A percentile compares a stretch with the other conserved stretches of the same genome.
phyloP scores from a whole-genome alignment of 192 early-diverging fungal genomes.

The Borealophlyctis nickersoniae region DNA sequence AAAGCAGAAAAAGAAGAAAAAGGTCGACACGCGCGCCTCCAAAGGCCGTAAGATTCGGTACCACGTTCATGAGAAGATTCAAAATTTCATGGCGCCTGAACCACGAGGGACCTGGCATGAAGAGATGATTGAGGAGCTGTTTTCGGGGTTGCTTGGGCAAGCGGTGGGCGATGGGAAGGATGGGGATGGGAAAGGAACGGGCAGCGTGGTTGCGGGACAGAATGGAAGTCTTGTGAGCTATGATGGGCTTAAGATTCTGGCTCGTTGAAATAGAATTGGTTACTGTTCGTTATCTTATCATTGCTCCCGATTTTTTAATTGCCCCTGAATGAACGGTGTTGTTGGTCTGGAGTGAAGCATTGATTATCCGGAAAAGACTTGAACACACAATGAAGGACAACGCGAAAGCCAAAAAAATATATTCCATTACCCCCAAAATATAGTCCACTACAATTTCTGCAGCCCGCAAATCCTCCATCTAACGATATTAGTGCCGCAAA shows the following conservation, averaged over 20 bases:
- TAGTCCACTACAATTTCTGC: too few species aligned
- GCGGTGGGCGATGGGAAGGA: too few species aligned
- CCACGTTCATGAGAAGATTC: slow-evolving; percentile 93
- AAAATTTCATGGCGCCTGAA: slow-evolving; percentile 94
- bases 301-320: too few species aligned
- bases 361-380: too few species aligned
- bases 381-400: too few species aligned
- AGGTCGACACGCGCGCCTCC: slow-evolving; percentile 80
- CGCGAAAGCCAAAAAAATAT: too few species aligned
- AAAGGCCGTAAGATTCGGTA: slow-evolving; percentile 92
- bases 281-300: too few species aligned
- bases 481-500: too few species aligned
- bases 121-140: slow-evolving; percentile 88
- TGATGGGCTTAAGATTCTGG: slow-evolving; percentile 11
- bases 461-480: too few species aligned
- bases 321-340: too few species aligned
- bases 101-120: slow-evolving; percentile 91
- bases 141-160: slow-evolving; percentile 73
- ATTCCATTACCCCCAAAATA: too few species aligned
- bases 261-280: slow-evolving; percentile 6
- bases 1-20: slow-evolving; percentile 69
- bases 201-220: neutral
- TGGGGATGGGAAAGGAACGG: neutral
- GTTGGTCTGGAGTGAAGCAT: too few species aligned
- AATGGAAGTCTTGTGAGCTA: neutral